Conservation (phyloP, 2,329 filamentous ascomycete genomes). For the Ophiosphaerella herpotricha region DNA sequence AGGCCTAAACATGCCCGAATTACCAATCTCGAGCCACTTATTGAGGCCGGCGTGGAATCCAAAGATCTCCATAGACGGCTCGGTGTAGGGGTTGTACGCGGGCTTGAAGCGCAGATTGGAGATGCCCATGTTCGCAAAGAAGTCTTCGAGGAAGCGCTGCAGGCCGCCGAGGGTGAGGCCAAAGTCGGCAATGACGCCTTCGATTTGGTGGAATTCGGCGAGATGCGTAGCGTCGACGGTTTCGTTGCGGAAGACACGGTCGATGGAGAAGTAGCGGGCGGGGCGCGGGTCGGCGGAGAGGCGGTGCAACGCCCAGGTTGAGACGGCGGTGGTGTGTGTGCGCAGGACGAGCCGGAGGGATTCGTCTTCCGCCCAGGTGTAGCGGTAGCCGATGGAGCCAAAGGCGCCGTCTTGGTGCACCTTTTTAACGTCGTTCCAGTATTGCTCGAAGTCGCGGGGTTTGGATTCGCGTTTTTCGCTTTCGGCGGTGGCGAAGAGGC, state of each 20-base stretch:
- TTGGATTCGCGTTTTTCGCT: constrained; percentile 56
- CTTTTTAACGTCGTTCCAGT: constrained; percentile 84
- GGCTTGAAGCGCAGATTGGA: constrained; percentile 90
- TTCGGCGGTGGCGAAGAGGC: constrained; percentile 61
- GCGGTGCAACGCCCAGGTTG: constrained; percentile 87
- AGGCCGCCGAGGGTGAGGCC: constrained; percentile 87
- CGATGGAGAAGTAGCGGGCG: constrained; percentile 97
- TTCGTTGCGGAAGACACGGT: constrained; percentile 97
- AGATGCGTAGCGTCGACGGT: constrained; percentile 95
- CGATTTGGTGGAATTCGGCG: constrained; percentile 97
- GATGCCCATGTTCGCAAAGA: constrained; percentile 97
- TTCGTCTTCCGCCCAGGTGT: constrained; percentile 89
- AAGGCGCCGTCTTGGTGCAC: constrained; percentile 93
- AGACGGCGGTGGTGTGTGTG: constrained; percentile 94
- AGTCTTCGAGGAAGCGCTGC: constrained; percentile 92
- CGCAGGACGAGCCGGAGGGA: constrained; percentile 85
- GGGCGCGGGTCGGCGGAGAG: constrained; percentile 81
- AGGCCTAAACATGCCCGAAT: constrained; percentile 97
- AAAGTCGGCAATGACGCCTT: constrained; percentile 98
- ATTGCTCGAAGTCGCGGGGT: constrained; percentile 73
- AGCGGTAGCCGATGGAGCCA: constrained; percentile 94
- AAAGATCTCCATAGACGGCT: constrained; percentile 96
- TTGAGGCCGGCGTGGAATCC: constrained; percentile 75
- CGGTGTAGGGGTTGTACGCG: constrained; percentile 79
- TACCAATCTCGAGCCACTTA: constrained; percentile 88